Conservation (phyloP, 148 eudicot species). For the Amaranthus cruentus region DNA sequence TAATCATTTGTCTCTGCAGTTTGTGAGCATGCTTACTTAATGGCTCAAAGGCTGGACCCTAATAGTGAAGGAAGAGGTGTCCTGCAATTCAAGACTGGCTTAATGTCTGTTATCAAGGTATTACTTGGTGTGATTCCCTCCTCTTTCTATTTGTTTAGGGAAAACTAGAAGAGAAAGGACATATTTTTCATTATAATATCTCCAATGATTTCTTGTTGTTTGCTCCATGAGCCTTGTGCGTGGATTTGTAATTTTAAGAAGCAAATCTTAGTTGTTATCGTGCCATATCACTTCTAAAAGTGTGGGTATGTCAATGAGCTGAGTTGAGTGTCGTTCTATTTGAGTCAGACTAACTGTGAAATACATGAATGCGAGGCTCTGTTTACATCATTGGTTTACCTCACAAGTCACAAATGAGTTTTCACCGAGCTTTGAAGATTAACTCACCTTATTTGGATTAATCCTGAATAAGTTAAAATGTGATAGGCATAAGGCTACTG, state of each 20-base stretch:
- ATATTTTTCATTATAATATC: not conserved
- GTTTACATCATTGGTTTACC: too few relatives aligned
- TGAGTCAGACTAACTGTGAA: too few relatives aligned
- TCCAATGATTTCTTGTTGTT: not conserved
- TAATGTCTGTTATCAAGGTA: constrained; percentile 99
- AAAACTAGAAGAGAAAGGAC: not conserved
- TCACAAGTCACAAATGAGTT: too few relatives aligned
- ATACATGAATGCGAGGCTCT: too few relatives aligned
- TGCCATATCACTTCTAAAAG: not conserved
- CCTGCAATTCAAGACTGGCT: constrained; percentile 94
- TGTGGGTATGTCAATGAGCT: not conserved
- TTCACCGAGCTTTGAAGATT: too few relatives aligned
- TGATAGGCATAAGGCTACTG: not conserved
- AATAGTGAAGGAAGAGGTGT: constrained; percentile 99
- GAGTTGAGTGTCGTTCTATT: too few relatives aligned
- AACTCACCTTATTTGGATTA: too few relatives aligned
- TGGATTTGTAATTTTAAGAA: not conserved
- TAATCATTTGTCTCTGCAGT: constrained; percentile 39
- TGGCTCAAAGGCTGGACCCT: constrained; percentile 97
- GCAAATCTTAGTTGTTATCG: too few relatives aligned
- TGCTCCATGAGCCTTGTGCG: not conserved
- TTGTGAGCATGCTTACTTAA: constrained; percentile 88
- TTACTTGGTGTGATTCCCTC: not conserved
- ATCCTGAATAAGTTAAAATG: too few relatives aligned
- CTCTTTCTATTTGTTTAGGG: not conserved